Evolutionary conservation across 2,329 filamentous ascomycete species (phyloP).

Genomic region (Fusarium coicis): DNA sequence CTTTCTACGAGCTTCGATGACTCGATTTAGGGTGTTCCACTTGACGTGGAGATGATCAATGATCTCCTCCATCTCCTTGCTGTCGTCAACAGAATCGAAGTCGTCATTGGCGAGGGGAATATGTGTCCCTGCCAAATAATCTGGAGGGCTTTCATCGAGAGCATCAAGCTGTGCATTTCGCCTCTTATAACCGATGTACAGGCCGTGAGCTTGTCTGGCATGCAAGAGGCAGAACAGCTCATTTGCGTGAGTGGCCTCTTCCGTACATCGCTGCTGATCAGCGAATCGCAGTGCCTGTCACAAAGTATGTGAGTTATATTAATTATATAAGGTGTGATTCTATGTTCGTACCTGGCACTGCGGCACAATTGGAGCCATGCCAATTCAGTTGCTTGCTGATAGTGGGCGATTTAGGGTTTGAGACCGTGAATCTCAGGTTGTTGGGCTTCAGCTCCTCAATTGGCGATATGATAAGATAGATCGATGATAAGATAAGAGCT

Average conservation of each 20-base stretch:
- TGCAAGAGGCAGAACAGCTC: conserved; percentile 43
- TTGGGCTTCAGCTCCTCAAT: neutral
- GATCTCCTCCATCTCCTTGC: conserved; percentile 19
- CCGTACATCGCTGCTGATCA: conserved; percentile 67
- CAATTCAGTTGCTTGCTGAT: fast-evolving
- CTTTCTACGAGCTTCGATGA: conserved; percentile 42
- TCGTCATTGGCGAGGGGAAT: conserved; percentile 38
- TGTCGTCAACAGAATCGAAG: conserved; percentile 26
- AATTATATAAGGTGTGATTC: fast-evolving
- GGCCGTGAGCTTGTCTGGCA: conserved; percentile 35
- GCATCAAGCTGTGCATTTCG: conserved; percentile 40
- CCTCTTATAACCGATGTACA: conserved; percentile 44
- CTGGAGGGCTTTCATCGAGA: conserved; percentile 26
- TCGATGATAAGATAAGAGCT: neutral
- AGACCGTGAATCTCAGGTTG: neutral
- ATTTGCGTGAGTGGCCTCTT: conserved; percentile 52
- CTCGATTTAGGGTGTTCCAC: conserved; percentile 35
- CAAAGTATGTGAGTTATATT: fast-evolving
- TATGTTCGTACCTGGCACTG: conserved; percentile 3
- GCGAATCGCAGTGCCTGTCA: conserved; percentile 31
- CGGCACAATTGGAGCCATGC: neutral
- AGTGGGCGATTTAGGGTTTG: neutral
- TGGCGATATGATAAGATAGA: fast-evolving
- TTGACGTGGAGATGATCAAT: conserved; percentile 39
- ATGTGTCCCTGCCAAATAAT: conserved; percentile 15